Conservation (phyloP, 371 early-diverging fungal genomes). For the Mortierella polycephala region DNA sequence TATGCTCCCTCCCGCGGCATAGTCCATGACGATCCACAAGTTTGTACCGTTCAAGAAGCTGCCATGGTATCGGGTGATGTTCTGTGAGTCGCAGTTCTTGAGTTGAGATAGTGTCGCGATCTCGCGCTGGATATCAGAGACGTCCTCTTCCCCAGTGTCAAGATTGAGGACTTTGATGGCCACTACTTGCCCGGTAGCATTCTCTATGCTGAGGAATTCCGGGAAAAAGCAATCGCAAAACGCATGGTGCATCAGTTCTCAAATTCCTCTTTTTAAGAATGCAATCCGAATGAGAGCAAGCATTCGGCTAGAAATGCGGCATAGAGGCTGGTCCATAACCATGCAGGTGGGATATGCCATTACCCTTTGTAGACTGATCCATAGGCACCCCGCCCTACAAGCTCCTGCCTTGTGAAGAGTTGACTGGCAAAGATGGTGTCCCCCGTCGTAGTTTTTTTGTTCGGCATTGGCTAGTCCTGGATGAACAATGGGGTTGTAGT, state of each 20-base stretch:
- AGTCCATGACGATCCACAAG: slow-evolving; percentile 98
- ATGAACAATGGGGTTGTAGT: slow-evolving; percentile 3
- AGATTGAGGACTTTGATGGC: slow-evolving; percentile 97
- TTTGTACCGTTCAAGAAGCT: slow-evolving; percentile 91
- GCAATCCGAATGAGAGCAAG: background rate
- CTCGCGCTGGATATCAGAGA: slow-evolving; percentile 95
- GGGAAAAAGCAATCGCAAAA: background rate
- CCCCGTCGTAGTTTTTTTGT: slow-evolving; percentile 45
- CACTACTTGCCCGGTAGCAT: slow-evolving; percentile 75
- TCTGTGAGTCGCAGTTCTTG: slow-evolving; percentile 82
- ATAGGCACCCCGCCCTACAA: slow-evolving; percentile 75
- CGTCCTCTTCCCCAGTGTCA: slow-evolving; percentile 96
- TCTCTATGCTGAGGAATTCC: slow-evolving; percentile 63
- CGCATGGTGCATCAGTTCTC: too few species aligned
- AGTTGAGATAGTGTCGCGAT: slow-evolving; percentile 90
- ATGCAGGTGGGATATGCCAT: background rate
- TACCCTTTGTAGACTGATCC: slow-evolving; percentile 76
- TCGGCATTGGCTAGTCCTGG: slow-evolving; percentile 38
- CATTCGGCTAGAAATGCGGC: background rate
- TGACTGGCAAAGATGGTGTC: slow-evolving; percentile 55
- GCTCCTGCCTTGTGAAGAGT: slow-evolving; percentile 61
- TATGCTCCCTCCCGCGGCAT: slow-evolving; percentile 95
- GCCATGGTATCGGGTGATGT: slow-evolving; percentile 95
- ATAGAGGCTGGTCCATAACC: background rate
- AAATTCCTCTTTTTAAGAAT: too few species aligned